Percentiles rank a stretch among this genome's conserved stretches.
Evolutionary conservation across 176 grass and related monocot species (phyloP).

Genomic region (Lolium rigidum): DNA sequence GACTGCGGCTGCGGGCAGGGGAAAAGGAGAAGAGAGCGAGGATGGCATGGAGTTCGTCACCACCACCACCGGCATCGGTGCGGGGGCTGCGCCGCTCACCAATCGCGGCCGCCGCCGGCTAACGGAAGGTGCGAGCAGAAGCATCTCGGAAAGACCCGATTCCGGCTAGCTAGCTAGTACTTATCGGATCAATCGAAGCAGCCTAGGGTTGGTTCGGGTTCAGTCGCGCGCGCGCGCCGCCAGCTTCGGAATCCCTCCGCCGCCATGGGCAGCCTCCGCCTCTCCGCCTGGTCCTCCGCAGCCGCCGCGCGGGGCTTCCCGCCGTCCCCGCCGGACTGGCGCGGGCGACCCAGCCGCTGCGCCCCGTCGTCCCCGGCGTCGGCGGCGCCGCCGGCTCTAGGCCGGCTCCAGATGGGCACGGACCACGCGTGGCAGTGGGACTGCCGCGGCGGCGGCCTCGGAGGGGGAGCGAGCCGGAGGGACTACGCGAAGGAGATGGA

Average conservation of each 20-base stretch:
- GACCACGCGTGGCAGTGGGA: slow-evolving; percentile 50
- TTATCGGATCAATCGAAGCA: slow-evolving; percentile 25
- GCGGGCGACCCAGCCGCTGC: slow-evolving; percentile 21
- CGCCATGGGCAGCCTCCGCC: slow-evolving; percentile 56
- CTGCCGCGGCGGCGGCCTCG: slow-evolving; percentile 51
- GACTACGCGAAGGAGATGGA: slow-evolving; percentile 70
- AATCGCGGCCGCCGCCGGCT: slow-evolving; percentile 43
- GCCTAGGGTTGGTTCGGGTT: neutral
- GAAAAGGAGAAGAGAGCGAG: neutral
- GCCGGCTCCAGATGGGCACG: slow-evolving; percentile 36
- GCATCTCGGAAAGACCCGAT: slow-evolving; percentile 38
- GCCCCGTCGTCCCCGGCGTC: slow-evolving; percentile 19
- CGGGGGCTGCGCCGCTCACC: slow-evolving; percentile 17
- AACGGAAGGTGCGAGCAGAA: slow-evolving; percentile 12
- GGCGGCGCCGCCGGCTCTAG: slow-evolving; percentile 33
- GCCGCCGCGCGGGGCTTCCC: slow-evolving; percentile 4
- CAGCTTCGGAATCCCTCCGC: neutral
- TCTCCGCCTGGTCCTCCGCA: slow-evolving; percentile 15
- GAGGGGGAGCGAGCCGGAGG: slow-evolving; percentile 27
- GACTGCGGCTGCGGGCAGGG: neutral
- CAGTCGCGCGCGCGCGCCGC: neutral
- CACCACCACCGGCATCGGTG: neutral
- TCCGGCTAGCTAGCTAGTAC: slow-evolving; percentile 2
- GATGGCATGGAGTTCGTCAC: slow-evolving; percentile 31
- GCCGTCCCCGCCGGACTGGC: neutral